These are phyloP conservation scores for Agaricus bisporus DNA, from an alignment of 768 basidiomycete species.

Conservation along the genomic window DNA sequence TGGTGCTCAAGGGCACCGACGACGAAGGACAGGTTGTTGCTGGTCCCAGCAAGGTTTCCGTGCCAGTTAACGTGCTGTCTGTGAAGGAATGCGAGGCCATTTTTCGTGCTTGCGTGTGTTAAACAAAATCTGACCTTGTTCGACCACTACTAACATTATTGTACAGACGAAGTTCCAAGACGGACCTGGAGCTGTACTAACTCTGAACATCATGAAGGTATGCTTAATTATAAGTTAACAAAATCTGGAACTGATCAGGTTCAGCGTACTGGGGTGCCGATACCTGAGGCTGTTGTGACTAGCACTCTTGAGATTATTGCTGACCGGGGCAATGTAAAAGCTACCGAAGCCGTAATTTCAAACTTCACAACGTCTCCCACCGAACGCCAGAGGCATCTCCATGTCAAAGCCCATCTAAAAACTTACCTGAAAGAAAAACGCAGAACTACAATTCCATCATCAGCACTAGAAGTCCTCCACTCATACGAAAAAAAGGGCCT, in stretches of 20 bases:
- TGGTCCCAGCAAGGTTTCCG: constrained; percentile 3
- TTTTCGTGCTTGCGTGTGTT: constrained; percentile 34
- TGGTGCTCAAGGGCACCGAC: constrained; percentile 12
- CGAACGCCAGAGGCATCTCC: constrained; percentile 59
- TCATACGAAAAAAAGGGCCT: constrained; percentile 58
- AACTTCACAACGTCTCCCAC: constrained; percentile 20
- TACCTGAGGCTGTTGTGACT: constrained; percentile 40
- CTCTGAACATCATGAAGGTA: constrained; percentile 53
- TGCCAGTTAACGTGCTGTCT: constrained; percentile 44
- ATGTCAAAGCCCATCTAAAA: constrained; percentile 47
- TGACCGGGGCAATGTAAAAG: constrained; percentile 33
- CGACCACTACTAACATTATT: constrained; percentile 4
- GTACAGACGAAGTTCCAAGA: constrained; percentile 44
- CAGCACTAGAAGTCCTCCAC: constrained; percentile 66
- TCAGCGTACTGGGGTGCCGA: constrained; percentile 36
- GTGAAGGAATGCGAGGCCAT: constrained; percentile 49
- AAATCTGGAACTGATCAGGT: constrained; percentile 2
- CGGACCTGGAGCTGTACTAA: constrained; percentile 37
- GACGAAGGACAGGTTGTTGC: constrained; percentile 11
- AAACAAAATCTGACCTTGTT: not conserved
- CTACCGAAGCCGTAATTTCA: constrained; percentile 33
- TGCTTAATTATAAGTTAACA: not conserved
- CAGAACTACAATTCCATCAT: constrained; percentile 42
- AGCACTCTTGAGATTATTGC: constrained; percentile 46
- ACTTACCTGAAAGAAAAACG: constrained; percentile 45